Base-by-base conservation (phyloP, 2,329 filamentous ascomycete species). In the Colletotrichum orchidophilum region DNA sequence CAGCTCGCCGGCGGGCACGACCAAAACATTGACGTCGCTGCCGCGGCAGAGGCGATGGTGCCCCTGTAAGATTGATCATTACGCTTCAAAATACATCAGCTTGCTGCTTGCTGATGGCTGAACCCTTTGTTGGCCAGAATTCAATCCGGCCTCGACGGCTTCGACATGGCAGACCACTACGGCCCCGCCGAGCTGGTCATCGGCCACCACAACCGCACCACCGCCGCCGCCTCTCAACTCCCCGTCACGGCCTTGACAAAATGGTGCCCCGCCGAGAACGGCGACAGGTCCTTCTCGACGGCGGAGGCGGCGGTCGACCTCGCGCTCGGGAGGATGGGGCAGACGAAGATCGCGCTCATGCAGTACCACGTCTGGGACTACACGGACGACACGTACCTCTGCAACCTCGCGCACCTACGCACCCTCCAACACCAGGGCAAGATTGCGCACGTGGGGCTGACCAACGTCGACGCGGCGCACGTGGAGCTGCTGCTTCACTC, bases 121-220 rank as follows among this genome's bases (percentile, higher is more conserved):
- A n/a, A n/a, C n/a, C n/a, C 31, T 24, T 11, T 24, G 18, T 8
- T 12, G 3, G 27, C 2, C 2, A 70, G 67, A 7, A 67, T 70
- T 29, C 72, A 74, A 42, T 49, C 57, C 11, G 80, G 80, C 0
- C 73, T 81, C 4, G 73, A 70, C 2, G 76, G 77, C 15, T 73
- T 78, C 26, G 79, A 81, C 60, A 81, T 82, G 80, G 80, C 80
- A 5, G 80, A 81, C 66, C 80, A 81, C 54, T 81, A 82, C 64
- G 79, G 68, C 13, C 68, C 68, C 15, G 68, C 68, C 0, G 68
- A 70, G 55, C 57, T 61, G 8, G 63, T 70, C 57, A 31, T 70
- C 57, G 68, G 68, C 13, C 57, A 46, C 7, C 50, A 62, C 52
- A 21, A 61, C 35, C 50, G 12, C 57, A 33, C 35, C 4, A 27